These are phyloP conservation scores for Vanrija sp. DNA, from an alignment of 1,284 basidiomycete species.

Conservation along the genomic window DNA sequence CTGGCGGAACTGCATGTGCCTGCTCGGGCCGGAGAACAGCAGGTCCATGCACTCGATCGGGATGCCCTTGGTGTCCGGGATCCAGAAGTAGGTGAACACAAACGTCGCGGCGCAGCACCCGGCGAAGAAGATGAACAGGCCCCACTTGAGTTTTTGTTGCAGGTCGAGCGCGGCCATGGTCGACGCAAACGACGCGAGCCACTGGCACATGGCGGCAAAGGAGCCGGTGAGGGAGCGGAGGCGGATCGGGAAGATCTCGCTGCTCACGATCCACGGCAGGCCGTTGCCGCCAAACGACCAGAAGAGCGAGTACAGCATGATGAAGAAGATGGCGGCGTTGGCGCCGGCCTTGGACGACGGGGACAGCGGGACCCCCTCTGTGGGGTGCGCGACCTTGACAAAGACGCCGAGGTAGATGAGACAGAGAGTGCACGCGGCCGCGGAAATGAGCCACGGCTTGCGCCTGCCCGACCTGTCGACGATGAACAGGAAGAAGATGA, in stretches of 20 bases:
- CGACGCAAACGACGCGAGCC: constrained; percentile 25
- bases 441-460: constrained; percentile 29
- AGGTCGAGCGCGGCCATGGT: constrained; percentile 29
- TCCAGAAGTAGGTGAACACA: constrained; percentile 34
- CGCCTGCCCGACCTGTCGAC: constrained; percentile 37
- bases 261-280: constrained; percentile 26
- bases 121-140: constrained; percentile 37
- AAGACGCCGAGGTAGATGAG: constrained; percentile 27
- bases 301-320: constrained; percentile 32
- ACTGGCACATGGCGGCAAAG: constrained; percentile 22
- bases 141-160: constrained; percentile 18
- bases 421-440: constrained; percentile 18
- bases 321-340: constrained; percentile 26
- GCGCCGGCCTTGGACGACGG: constrained; percentile 23
- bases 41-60: constrained; percentile 31
- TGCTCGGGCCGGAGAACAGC: constrained; percentile 22
- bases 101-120: constrained; percentile 18
- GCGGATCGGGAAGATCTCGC: constrained; percentile 29
- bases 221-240: constrained; percentile 27
- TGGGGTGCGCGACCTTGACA: constrained; percentile 25
- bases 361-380: not conserved
- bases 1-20: constrained; percentile 24
- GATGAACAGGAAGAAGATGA: constrained; percentile 29
- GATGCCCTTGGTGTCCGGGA: constrained; percentile 37
- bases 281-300: constrained; percentile 27